Evolutionary conservation across 371 early-diverging fungal species (phyloP).

Genomic region (Zopfochytrium polystomum): DNA sequence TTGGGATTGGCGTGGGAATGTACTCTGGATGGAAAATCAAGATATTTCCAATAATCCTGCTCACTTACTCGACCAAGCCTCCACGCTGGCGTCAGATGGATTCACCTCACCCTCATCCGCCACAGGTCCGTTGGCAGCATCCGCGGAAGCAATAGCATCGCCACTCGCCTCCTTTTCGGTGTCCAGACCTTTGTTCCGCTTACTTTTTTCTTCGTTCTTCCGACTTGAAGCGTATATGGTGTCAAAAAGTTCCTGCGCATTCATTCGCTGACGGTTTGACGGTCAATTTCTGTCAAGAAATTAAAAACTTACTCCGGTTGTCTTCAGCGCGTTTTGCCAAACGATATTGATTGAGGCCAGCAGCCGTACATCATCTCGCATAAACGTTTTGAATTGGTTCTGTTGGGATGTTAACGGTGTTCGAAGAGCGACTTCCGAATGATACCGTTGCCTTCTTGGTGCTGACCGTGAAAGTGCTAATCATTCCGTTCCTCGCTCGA

Average conservation of each 20-base stretch:
- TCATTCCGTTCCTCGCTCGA: conserved; percentile 58
- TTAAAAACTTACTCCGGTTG: conserved; percentile 8
- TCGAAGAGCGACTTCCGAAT: conserved; percentile 6
- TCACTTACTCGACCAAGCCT: neutral
- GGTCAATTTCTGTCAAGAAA: neutral
- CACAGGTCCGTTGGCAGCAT: neutral
- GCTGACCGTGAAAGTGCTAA: conserved; percentile 15
- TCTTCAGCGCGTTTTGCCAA: conserved; percentile 31
- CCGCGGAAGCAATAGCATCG: neutral
- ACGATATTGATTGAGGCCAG: conserved; percentile 15
- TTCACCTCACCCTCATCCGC: neutral
- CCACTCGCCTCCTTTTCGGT: neutral
- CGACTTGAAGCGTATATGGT: conserved; percentile 7
- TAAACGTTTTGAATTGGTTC: conserved; percentile 37
- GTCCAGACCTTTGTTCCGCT: no score
- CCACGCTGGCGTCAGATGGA: neutral
- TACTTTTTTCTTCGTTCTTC: conserved; percentile 16
- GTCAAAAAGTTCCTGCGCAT: conserved; percentile 29
- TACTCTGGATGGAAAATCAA: neutral
- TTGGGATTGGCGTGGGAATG: conserved; percentile 44
- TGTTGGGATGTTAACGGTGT: conserved; percentile 1
- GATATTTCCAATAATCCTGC: no score
- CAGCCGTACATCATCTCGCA: conserved; percentile 31
- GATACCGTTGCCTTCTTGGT: conserved; percentile 14
- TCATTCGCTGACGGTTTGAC: conserved; percentile 10